Evolutionary conservation across 352 stramenopile species (phyloP).

Genomic region (Plasmopara halstedii): DNA sequence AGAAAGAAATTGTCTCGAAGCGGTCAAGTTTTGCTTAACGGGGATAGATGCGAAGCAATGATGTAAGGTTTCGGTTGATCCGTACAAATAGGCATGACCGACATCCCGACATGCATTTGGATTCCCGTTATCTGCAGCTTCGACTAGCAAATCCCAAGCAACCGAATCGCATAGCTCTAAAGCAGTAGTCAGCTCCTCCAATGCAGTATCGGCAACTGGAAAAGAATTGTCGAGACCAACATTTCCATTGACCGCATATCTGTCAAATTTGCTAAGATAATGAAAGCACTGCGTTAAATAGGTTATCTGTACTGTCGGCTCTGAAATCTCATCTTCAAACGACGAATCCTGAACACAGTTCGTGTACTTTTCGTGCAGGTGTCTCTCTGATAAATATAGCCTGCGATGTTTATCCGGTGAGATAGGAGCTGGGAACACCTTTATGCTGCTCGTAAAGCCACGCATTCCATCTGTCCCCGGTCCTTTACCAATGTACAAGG

Average conservation of each 20-base stretch:
- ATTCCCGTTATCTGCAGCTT: slow-evolving; percentile 30
- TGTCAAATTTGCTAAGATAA: not conserved
- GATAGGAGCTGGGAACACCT: slow-evolving; percentile 30
- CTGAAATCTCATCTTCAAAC: not conserved
- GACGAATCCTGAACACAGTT: not conserved
- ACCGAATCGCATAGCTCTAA: slow-evolving; percentile 14
- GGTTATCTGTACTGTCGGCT: slow-evolving; percentile 26
- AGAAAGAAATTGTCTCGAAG: slow-evolving; percentile 12
- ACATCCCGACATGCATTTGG: slow-evolving; percentile 18
- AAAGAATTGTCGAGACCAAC: too few relatives aligned
- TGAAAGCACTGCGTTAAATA: slow-evolving; percentile 28
- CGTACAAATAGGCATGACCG: slow-evolving; percentile 34
- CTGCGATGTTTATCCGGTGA: slow-evolving; percentile 18
- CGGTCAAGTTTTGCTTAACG: slow-evolving; percentile 17
- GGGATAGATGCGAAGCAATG: slow-evolving; percentile 5
- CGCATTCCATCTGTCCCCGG: slow-evolving; percentile 59
- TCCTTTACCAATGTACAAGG: slow-evolving; percentile 56
- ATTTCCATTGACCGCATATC: not conserved
- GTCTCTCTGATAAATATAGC: slow-evolving; percentile 21
- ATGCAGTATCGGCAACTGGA: slow-evolving; percentile 5
- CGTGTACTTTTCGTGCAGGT: slow-evolving; percentile 18
- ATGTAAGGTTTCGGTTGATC: slow-evolving; percentile 9
- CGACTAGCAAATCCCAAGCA: slow-evolving; percentile 25
- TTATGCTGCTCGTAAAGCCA: slow-evolving; percentile 57
- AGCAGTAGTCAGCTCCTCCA: slow-evolving; percentile 4